Evolutionary conservation across 805 yeast genomes (phyloP), one percentile per base, ranked within the genome.

Genomic region (Starmerella floricola): DNA sequence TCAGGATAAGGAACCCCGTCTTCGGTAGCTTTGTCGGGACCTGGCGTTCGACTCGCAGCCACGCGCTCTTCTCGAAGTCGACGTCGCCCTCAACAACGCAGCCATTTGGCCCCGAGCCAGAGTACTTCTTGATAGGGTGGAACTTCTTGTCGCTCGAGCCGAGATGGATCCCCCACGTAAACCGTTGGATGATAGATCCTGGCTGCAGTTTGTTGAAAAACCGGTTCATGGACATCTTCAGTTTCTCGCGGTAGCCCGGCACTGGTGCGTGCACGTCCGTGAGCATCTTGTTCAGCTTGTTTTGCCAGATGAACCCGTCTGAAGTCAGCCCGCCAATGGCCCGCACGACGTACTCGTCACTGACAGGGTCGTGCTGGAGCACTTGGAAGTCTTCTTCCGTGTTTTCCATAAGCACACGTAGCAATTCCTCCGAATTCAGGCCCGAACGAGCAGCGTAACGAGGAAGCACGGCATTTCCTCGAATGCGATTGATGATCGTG

Each of bases 221-320:
- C 50, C 69, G 71, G 53, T 73, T 74, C 91, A 81, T 81, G 13
- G 82, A 72, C 10, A 65, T 52, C 55, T 72, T 69, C 36, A 81
- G 62, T 48, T 74, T 71, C 17, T 69, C 60, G 37, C 63, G 57
- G 52, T 81, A 81, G 45, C 71, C 73, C 1, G 91, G 93, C 2
- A 81, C 91, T 0, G 87, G 87, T 2, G 62, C 69, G 55, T 81
- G 93, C 44, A 81, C 73, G 36, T 58, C 62, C 0, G 81, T 71
- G 33, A 81, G 59, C 3, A 79, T 76, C 50, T 65, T 58, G 54
- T 74, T 62, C 45, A 72, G 66, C 50, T 73, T 70, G 8, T 56
- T 60, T 4, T 67, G 58, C 4, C 88, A 87, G 53, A 75, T 74
- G 58, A 81, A 81, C 2, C 88, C 88, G 2, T 79, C 74, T 1